Conservation (phyloP, 768 basidiomycete species). For the Calocybe gangraenosa region DNA sequence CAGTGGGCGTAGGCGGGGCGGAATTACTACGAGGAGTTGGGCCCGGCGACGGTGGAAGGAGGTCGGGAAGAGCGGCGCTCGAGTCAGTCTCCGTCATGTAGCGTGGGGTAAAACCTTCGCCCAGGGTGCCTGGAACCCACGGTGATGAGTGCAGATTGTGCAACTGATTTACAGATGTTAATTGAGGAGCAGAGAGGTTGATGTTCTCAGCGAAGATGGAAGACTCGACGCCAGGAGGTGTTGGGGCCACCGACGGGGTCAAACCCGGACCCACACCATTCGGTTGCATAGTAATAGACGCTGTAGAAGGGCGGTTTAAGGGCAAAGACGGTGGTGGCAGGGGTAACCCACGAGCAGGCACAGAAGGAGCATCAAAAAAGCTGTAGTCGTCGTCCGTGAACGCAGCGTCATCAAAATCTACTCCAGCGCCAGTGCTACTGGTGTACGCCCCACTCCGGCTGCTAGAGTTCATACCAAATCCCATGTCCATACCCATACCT, state of each 20-base stretch:
- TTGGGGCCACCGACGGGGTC: constrained; percentile 28
- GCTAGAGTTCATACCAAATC: constrained; percentile 26
- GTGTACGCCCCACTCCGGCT: constrained; percentile 16
- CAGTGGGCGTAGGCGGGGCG: constrained; percentile 48
- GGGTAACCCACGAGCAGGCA: constrained; percentile 9
- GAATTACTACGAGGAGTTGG: constrained; percentile 43
- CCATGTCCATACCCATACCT: constrained; percentile 31
- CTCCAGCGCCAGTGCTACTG: constrained; percentile 24
- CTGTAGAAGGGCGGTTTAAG: neutral
- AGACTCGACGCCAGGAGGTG: neutral
- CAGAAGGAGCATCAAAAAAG: constrained; percentile 70
- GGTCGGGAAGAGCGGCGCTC: constrained; percentile 31
- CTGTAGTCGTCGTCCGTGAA: constrained; percentile 89
- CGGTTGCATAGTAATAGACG: neutral
- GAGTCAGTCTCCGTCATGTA: constrained; percentile 19
- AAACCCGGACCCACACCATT: constrained; percentile 7
- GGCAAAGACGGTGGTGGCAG: constrained; percentile 4
- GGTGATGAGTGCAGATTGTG: constrained; percentile 6
- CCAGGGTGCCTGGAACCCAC: constrained; percentile 7
- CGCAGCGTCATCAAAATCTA: constrained; percentile 50
- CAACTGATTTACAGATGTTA: constrained; percentile 1
- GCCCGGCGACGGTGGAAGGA: constrained; percentile 48
- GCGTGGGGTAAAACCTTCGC: constrained; percentile 6
- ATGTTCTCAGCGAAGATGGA: constrained; percentile 2
- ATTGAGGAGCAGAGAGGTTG: neutral